Evolutionary conservation across 2,329 filamentous ascomycete species (phyloP), one percentile per base, ranked within the genome.

Genomic region (Diaporthe longicolla): DNA sequence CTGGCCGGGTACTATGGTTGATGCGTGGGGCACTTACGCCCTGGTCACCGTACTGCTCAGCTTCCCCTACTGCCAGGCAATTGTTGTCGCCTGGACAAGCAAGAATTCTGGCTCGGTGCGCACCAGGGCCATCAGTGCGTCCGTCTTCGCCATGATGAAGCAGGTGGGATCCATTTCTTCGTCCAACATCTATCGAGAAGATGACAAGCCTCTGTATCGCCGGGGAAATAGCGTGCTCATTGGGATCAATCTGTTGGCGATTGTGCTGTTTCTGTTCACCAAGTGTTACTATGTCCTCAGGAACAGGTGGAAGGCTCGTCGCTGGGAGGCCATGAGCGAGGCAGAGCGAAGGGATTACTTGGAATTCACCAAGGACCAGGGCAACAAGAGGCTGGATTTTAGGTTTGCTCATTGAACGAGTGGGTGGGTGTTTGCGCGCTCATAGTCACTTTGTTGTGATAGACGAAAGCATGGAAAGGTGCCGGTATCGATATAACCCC

Each of bases 91-190:
- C 0, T 89, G 89, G 84, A 88, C 85, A 2, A 89, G 88, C 8
- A 86, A 87, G 71, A 92, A 92, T 77, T 86, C 89, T 0, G 89
- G 90, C 73, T 88, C 87, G n/a, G 90, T 92, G 7, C 85, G 89
- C 37, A 90, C 89, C 3, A 82, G 90, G 10, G 88, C 90, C 7
- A 88, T 92, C 4, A 88, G 89, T 0, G 87, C 89, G 0, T 90
- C 89, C 0, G 77, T 91, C 9, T 92, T 91, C 79, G 91, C 91
- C 75, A 82, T 84, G 76, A 77, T 80, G 76, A 50, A 43, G 43
- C n/a, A 40, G 55, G 35, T 59, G 5, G 24, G 29, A 9, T 61
- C 37, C 13, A 52, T 40, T 26, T 19, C 73, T 78, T 85, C 21
- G 77, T 79, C 21, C 21, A 81, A 84, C 76, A 88, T 91, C 21